Evolutionary conservation across 1,139 yeast genomes (phyloP).

Genomic region (Yamadazyma siamensis): DNA sequence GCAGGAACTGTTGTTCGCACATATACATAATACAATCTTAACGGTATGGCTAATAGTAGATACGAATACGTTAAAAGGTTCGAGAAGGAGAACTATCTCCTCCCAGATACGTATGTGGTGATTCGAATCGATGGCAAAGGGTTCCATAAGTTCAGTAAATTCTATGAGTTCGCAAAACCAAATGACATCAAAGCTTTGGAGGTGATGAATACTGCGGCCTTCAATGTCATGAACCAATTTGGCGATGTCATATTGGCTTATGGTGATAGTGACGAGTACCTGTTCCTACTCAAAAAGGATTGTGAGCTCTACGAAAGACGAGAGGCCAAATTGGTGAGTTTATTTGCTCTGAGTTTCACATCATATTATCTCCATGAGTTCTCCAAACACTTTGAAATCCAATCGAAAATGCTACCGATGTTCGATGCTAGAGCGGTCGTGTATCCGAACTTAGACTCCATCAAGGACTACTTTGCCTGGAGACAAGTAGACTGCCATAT

Average conservation of each 20-base stretch:
- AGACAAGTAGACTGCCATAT: slow-evolving; percentile 97
- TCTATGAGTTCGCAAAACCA: slow-evolving; percentile 78
- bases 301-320: slow-evolving; percentile 77
- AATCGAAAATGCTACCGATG: slow-evolving; percentile 59
- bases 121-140: slow-evolving; percentile 93
- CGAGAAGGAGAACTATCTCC: slow-evolving; percentile 68
- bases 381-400: slow-evolving; percentile 49
- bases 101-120: slow-evolving; percentile 80
- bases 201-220: slow-evolving; percentile 82
- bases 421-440: slow-evolving; percentile 90
- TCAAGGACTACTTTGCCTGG: slow-evolving; percentile 89
- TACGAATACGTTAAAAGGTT: slow-evolving; percentile 83
- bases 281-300: slow-evolving; percentile 63
- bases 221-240: slow-evolving; percentile 54
- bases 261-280: slow-evolving; percentile 95
- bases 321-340: slow-evolving; percentile 71
- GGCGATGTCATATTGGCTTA: slow-evolving; percentile 79
- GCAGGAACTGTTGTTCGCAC: too few relatives aligned
- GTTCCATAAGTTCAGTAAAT: slow-evolving; percentile 78
- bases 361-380: slow-evolving; percentile 71
- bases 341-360: slow-evolving; percentile 80
- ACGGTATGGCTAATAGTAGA: slow-evolving; percentile 80
- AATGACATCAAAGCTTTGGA: slow-evolving; percentile 74
- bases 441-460: slow-evolving; percentile 61
- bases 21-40: too few relatives aligned